Base-by-base conservation (phyloP, 306 rosid genomes). In the Vigna hirtella region DNA sequence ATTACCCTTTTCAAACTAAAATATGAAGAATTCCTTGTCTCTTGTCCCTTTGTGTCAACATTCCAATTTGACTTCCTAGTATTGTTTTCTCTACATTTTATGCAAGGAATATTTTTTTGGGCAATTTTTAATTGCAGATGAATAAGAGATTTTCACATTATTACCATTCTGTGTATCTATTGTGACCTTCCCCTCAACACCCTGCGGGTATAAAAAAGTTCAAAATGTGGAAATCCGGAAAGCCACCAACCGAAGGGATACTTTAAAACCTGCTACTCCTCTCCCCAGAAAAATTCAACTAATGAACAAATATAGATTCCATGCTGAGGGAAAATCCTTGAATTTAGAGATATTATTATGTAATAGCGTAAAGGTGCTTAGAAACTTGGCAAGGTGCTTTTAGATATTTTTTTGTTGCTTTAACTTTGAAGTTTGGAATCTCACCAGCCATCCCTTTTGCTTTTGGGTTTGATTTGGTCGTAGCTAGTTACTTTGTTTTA, bases 321-420 rank as follows among this genome's bases (percentile, higher is more conserved):
- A 17, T 16, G 45, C 5, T 32, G 20, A 15, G 43, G 18, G 4
- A 53, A 22, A 56, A 56, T 56, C 61, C 62, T 22, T 10, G 24
- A 6, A 42, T 61, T 51, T 30, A 50, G 28, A 48, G 17, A 26
- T 9, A 17, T 34, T 16, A 28, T 51, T 51, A 43, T 51, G 0
- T 51, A 50, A 70, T 50, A 70, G 77, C n/a, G 14, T 66, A 66
- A 66, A 40, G 52, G 12, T 66, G 70, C 16, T 38, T 65, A 36
- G 70, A 38, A 65, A 18, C 70, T 9, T 40, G 50, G 30, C 49
- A 65, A 40, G 32, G 51, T 76, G 73, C 66, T 38, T 24, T 15
- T 77, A 52, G 66, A 66, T 66, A 3, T 30, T 36, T 52, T 62
- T n/a, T 6, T 34, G 1, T 22, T 43, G 43, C 43, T 58, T 73